Evolutionary conservation across 176 grass and related monocot genomes (phyloP), one percentile per base, ranked within the genome.

Genomic region (Ananas comosus): DNA sequence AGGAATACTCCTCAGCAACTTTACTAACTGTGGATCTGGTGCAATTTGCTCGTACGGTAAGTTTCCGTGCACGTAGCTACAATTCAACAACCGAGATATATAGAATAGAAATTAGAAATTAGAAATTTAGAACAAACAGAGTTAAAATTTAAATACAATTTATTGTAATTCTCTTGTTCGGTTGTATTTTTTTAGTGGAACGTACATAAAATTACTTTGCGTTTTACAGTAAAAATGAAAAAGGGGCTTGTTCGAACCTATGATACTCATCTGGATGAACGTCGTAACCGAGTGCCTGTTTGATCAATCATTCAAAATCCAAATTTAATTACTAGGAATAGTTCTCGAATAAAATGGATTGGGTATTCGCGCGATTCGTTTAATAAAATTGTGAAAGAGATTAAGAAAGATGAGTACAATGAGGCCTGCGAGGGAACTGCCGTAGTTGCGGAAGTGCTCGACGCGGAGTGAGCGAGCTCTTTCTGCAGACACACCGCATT

Each of bases 211-310:
- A 33, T 33, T 4, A 7, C 33, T 42, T 4, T 42, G 0, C 7
- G 33, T 42, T 42, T 42, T 42, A 42, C 33, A 42, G 33, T 42
- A 42, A 1, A 7, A 6, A 4, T 6, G 6, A 42, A 42, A 42
- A 42, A 42, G 33, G 5, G 33, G 4, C 33, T 42, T 29, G 59
- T 78, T 49, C 85, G 48, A 53, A 96, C 93, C 93, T 87, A 89
- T 96, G 93, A 71, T 96, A 96, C 76, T 96, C 89, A 25, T 96
- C 86, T n/a, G 93, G 86, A 53, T 96, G 89, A 63, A 92, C 85
- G 65, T 90, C 86, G 18, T 90, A 87, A 49, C 93, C 93, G 33
- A 82, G 84, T 49, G 79, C 88, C 93, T 96, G 87, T 52, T 23
- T 23, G 22, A 23, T 4, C 6, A 4, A 42, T 79, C 17, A 76